phyloP scores from a whole-genome alignment of 345 rosid genomes.

The Linum trigynum region DNA sequence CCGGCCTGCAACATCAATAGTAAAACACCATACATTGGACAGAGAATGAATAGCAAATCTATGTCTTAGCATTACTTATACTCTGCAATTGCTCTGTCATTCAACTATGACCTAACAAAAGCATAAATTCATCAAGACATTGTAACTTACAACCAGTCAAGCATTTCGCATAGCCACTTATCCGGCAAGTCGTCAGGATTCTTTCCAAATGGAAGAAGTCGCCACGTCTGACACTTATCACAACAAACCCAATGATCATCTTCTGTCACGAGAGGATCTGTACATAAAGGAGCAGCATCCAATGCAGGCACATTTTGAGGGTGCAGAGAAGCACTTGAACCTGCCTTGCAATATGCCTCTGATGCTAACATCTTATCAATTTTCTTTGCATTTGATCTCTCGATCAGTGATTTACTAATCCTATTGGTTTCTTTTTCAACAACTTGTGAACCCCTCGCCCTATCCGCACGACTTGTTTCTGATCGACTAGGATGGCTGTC shows the following conservation, averaged over 20 bases:
- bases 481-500: constrained; percentile 35
- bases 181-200: constrained; percentile 63
- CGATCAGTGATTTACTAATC: constrained; percentile 28
- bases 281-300: constrained; percentile 36
- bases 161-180: constrained; percentile 95
- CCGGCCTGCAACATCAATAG: constrained; percentile 53
- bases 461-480: constrained; percentile 27
- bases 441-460: constrained; percentile 26
- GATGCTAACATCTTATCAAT: constrained; percentile 20
- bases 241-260: constrained; percentile 77
- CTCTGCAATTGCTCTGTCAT: not conserved
- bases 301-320: constrained; percentile 24
- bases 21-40: constrained; percentile 6
- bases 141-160: constrained; percentile 89
- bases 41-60: constrained; percentile 1
- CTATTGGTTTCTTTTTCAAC: constrained; percentile 32
- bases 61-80: not conserved
- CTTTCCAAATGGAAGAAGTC: constrained; percentile 77
- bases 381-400: constrained; percentile 33
- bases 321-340: constrained; percentile 25
- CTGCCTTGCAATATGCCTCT: constrained; percentile 24
- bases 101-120: not conserved
- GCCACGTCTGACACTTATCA: constrained; percentile 84
- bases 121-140: not conserved
- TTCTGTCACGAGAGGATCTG: constrained; percentile 41